Percentiles rank a stretch among this genome's conserved stretches.
Evolutionary conservation across 2,329 filamentous ascomycete genomes (phyloP).

Genomic region (Metarhizium album): DNA sequence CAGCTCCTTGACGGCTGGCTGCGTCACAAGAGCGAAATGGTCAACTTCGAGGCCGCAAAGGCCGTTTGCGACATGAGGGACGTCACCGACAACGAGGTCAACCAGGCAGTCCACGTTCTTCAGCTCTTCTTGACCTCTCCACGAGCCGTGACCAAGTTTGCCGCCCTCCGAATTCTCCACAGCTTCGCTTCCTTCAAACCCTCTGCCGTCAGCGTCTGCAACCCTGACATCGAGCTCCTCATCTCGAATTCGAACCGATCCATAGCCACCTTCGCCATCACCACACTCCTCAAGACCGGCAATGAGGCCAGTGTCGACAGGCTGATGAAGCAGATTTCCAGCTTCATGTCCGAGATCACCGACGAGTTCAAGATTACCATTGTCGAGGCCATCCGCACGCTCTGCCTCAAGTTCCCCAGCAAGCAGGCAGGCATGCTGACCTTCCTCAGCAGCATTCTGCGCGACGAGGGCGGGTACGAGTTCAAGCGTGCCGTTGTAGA

Average conservation of each 20-base stretch:
- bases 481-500: constrained; percentile 97
- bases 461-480: constrained; percentile 94
- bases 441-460: constrained; percentile 92
- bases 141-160: constrained; percentile 92
- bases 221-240: constrained; percentile 91
- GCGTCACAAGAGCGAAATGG: constrained; percentile 97
- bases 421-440: constrained; percentile 97
- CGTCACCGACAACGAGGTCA: constrained; percentile 82
- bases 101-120: constrained; percentile 86
- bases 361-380: constrained; percentile 99
- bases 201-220: constrained; percentile 81
- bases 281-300: constrained; percentile 92
- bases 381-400: constrained; percentile 90
- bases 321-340: constrained; percentile 95
- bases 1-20: constrained; percentile 92
- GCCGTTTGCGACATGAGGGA: constrained; percentile 93
- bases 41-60: constrained; percentile 98
- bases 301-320: constrained; percentile 96
- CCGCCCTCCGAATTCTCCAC: constrained; percentile 90
- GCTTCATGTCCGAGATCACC: constrained; percentile 98
- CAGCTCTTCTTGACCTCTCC: constrained; percentile 96
- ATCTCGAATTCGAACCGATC: constrained; percentile 96
- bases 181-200: constrained; percentile 96
- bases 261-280: constrained; percentile 97
- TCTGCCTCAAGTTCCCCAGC: constrained; percentile 94